Percentiles rank a stretch among this genome's conserved stretches.
Evolutionary conservation across 805 yeast species (phyloP).

Genomic region (Sporopachydermia lactativora): DNA sequence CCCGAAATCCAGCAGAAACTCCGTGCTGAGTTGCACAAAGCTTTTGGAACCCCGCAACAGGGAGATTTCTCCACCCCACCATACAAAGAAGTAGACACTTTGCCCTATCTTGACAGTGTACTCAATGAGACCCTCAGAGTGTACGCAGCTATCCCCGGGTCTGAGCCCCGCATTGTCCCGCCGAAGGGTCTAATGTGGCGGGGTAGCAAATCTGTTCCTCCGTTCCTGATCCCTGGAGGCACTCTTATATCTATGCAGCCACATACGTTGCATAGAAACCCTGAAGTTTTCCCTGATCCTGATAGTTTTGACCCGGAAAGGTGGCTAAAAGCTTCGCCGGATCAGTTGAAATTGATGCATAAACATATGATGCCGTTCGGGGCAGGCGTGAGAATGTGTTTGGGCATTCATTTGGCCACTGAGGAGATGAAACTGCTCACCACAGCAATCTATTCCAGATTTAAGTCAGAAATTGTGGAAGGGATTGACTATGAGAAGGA

Average conservation of each 20-base stretch:
- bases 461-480: constrained; percentile 20
- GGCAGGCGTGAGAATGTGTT: constrained; percentile 59
- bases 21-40: constrained; percentile 28
- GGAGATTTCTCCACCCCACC: constrained; percentile 15
- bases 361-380: constrained; percentile 56
- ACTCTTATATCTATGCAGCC: constrained; percentile 53
- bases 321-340: constrained; percentile 36
- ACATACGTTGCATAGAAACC: constrained; percentile 44
- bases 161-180: constrained; percentile 47
- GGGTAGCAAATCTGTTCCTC: constrained; percentile 8
- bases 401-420: constrained; percentile 55
- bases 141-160: constrained; percentile 62
- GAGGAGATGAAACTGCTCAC: constrained; percentile 49
- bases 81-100: constrained; percentile 31
- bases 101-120: constrained; percentile 48
- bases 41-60: constrained; percentile 20
- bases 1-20: constrained; percentile 31
- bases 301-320: constrained; percentile 43
- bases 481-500: constrained; percentile 11
- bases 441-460: constrained; percentile 39
- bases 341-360: constrained; percentile 28
- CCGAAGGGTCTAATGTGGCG: constrained; percentile 9
- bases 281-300: constrained; percentile 35
- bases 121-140: constrained; percentile 45
- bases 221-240: constrained; percentile 31